These are phyloP conservation scores for Aspergillus olivimuriae DNA, from an alignment of 495 filamentous ascomycete species.

Conservation along the genomic window DNA sequence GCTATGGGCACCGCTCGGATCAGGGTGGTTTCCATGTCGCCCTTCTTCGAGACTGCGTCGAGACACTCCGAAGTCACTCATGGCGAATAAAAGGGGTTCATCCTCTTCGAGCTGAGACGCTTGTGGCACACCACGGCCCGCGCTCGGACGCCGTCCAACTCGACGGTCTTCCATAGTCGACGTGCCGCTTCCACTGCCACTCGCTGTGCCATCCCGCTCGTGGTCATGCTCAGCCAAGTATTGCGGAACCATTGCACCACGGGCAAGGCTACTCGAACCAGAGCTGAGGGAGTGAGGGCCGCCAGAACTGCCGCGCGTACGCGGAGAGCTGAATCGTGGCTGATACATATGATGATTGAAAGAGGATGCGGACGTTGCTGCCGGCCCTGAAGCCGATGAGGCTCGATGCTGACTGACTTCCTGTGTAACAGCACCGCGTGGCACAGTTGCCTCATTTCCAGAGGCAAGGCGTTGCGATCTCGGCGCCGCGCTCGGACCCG, in stretches of 20 bases:
- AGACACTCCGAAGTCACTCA: conserved; percentile 72
- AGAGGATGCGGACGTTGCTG: conserved; percentile 25
- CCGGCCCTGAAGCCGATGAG: conserved; percentile 27
- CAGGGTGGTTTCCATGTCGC: conserved; percentile 40
- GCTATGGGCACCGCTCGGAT: conserved; percentile 20
- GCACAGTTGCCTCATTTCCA: conserved; percentile 28
- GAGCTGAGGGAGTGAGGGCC: conserved; percentile 37
- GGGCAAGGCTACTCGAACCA: conserved; percentile 38
- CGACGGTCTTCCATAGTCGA: conserved; percentile 30
- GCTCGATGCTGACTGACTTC: conserved; percentile 34
- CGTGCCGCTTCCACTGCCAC: conserved; percentile 45
- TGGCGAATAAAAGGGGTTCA: conserved; percentile 78
- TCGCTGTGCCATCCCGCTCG: conserved; percentile 46
- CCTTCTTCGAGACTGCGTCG: conserved; percentile 71
- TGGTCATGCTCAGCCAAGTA: conserved; percentile 32
- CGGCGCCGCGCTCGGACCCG: conserved; percentile 22
- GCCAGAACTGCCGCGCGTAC: conserved; percentile 36
- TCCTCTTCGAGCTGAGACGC: conserved; percentile 52
- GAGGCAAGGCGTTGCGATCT: conserved; percentile 22
- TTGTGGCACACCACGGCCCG: conserved; percentile 27
- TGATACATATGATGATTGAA: conserved; percentile 34
- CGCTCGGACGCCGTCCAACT: conserved; percentile 27
- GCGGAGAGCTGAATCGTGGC: conserved; percentile 33
- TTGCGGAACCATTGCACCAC: conserved; percentile 29
- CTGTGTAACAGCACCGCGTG: conserved; percentile 35